phyloP scores from a whole-genome alignment of 768 basidiomycete genomes.

The Austroboletus eburneus region DNA sequence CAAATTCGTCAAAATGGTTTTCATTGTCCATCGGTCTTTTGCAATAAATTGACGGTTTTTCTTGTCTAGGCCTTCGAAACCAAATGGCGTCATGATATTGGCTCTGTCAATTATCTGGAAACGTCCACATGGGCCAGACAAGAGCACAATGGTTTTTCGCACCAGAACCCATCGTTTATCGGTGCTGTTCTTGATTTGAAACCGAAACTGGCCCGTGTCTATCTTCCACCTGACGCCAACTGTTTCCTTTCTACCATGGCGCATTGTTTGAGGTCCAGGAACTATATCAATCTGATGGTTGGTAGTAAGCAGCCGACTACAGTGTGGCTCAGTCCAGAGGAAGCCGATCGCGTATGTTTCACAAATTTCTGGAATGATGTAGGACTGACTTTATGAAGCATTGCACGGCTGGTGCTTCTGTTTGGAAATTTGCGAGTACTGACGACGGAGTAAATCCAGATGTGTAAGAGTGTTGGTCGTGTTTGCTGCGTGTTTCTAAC shows the following conservation, averaged over 20 bases:
- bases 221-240: conserved; percentile 89
- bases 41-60: too few species aligned
- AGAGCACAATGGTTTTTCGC: conserved; percentile 88
- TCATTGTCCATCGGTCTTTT: conserved; percentile 6
- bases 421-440: conserved; percentile 81
- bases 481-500: conserved; percentile 1
- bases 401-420: conserved; percentile 81
- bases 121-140: conserved; percentile 85
- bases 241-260: conserved; percentile 79
- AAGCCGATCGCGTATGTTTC: conserved; percentile 57
- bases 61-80: conserved; percentile 54
- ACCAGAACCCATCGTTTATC: conserved; percentile 85
- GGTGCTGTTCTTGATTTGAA: conserved; percentile 82
- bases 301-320: conserved; percentile 82
- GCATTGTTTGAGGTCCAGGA: conserved; percentile 79
- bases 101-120: conserved; percentile 82
- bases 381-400: conserved; percentile 40
- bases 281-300: conserved; percentile 86
- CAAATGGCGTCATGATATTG: conserved; percentile 65
- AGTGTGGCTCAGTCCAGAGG: conserved; percentile 73
- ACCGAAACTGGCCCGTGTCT: conserved; percentile 64
- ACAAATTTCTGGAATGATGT: background rate
- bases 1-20: conserved; percentile 83
- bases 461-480: conserved; percentile 40
- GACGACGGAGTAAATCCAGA: conserved; percentile 71